Evolutionary conservation across 345 rosid genomes (phyloP).

Genomic region (Salix purpurea): DNA sequence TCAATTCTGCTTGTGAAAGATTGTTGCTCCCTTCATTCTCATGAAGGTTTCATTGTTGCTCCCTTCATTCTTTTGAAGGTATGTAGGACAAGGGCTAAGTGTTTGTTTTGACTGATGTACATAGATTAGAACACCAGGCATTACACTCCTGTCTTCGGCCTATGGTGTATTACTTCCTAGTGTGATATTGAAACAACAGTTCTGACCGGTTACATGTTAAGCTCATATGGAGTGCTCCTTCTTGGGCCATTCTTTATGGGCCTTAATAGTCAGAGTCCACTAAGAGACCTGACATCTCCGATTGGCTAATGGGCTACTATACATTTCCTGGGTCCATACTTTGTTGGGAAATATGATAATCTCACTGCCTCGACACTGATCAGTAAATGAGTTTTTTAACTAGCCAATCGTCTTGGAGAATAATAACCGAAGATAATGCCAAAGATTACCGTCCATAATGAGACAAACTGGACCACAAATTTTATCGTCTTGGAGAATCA

Average conservation of each 20-base stretch:
- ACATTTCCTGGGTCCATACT: too few species aligned
- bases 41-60: neutral
- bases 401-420: too few species aligned
- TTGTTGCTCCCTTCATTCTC: neutral
- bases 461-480: too few species aligned
- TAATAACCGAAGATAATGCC: too few species aligned
- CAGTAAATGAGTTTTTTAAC: too few species aligned
- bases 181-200: neutral
- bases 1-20: neutral
- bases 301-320: too few species aligned
- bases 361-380: too few species aligned
- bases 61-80: constrained; percentile 25
- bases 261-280: neutral
- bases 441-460: too few species aligned
- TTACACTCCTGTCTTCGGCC: neutral
- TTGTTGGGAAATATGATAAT: too few species aligned
- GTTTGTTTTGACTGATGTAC: constrained; percentile 8
- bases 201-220: neutral
- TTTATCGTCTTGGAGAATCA: too few species aligned
- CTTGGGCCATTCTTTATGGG: neutral
- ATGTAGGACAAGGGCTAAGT: constrained; percentile 2
- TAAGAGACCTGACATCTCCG: too few species aligned
- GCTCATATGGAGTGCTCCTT: neutral
- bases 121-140: neutral
- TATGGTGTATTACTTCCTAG: neutral